Evolutionary conservation across 2,329 filamentous ascomycete species (phyloP), one percentile per base, ranked within the genome.

Genomic region (Ramularia endophylla): DNA sequence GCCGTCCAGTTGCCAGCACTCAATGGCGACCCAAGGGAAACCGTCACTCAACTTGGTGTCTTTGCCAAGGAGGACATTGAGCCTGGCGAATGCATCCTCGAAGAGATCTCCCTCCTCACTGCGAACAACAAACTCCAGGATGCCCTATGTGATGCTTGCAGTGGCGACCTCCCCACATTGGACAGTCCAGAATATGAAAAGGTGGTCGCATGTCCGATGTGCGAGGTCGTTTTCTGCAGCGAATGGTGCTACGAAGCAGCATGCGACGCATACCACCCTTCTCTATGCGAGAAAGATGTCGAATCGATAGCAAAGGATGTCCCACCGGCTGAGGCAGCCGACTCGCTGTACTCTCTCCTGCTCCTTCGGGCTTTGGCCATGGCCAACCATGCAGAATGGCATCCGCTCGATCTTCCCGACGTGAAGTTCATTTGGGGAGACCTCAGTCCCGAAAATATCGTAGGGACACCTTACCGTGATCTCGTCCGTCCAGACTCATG

Each of bases 51-150:
- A 63, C 75, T 98, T 0, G 92, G 92, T 4, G 75, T 98, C 3
- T 97, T 97, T 61, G 90, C 89, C 6, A 86, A 80, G 54, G 77
- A 85, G 49, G 82, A 94, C 51, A 85, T 97, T 27, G 67, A 71
- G 0, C 78, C 87, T 0, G 85, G 85, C 8, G 85, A 94, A 60
- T 71, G 75, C 5, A 80, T 95, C 2, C 74, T 98, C 20, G 71
- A 78, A 35, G 92, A 98, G 59, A 85, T 83, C 46, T 92, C 88
- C 7, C 75, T 95, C 6, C 70, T 98, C 29, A 95, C 89, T 2
- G 89, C 87, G 33, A 92, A 90, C 54, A 92, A 92, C 60, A 81
- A 87, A 20, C 75, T 92, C 9, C 87, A 94, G 59, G 88, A 94
- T 48, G 74, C 84, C 4, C 75, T 90, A 20, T 97, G 90, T 64